A percentile compares a stretch with the other conserved stretches of the same genome.
Evolutionary conservation across 164 flowering plant species (phyloP).

Genomic region (Aristolochia californica): DNA sequence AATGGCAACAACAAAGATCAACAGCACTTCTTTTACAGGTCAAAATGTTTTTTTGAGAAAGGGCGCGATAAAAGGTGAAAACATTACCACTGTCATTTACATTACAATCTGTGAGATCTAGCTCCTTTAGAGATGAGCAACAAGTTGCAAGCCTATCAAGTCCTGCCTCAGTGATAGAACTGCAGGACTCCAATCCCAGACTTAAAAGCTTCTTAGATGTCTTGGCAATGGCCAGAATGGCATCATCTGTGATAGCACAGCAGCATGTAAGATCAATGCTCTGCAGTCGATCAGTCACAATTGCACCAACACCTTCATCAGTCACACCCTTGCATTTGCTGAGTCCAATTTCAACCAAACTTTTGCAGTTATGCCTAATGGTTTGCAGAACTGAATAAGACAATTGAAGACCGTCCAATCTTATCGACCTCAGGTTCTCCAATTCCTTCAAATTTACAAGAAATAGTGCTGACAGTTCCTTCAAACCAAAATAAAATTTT

Average conservation of each 20-base stretch:
- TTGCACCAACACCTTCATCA: conserved; percentile 36
- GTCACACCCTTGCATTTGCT: conserved; percentile 61
- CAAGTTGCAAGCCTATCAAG: conserved; percentile 33
- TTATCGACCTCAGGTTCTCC: conserved; percentile 29
- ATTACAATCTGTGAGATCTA: conserved; percentile 69
- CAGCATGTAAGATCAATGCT: conserved; percentile 58
- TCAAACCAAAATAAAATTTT: conserved; percentile 7
- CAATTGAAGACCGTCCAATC: conserved; percentile 42
- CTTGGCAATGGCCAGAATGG: conserved; percentile 38
- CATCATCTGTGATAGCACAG: conserved; percentile 36
- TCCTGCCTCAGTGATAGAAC: conserved; percentile 37
- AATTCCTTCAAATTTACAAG: conserved; percentile 27
- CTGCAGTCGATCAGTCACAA: conserved; percentile 37
- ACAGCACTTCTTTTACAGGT: not conserved
- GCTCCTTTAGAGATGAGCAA: conserved; percentile 38
- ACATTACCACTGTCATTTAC: conserved; percentile 41
- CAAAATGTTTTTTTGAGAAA: not conserved
- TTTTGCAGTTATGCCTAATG: conserved; percentile 32
- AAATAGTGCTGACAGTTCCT: conserved; percentile 36
- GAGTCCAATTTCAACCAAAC: conserved; percentile 43
- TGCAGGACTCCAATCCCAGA: conserved; percentile 62
- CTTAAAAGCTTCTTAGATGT: conserved; percentile 39
- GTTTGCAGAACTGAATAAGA: conserved; percentile 19
- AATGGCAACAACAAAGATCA: no score
- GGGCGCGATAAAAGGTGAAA: not conserved